Evolutionary conservation across 345 rosid species (phyloP).

Genomic region (Angophora floribunda): DNA sequence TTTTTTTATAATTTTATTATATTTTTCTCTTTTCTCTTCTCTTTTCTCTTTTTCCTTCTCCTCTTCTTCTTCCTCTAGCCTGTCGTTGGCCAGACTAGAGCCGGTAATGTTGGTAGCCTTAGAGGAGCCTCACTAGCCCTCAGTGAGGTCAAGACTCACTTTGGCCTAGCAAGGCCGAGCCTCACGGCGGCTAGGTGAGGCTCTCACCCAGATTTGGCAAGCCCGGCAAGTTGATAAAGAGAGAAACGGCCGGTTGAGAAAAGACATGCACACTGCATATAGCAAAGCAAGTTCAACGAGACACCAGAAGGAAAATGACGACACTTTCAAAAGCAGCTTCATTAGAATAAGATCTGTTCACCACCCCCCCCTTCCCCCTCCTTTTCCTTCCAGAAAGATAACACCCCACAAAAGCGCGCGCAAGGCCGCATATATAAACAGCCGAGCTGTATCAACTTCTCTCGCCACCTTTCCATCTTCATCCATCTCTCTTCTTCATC

Average conservation of each 20-base stretch:
- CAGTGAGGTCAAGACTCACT: no score
- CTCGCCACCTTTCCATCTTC: not conserved
- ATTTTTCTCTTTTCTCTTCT: no score
- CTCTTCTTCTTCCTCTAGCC: no score
- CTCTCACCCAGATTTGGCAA: no score
- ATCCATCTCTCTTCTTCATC: not conserved
- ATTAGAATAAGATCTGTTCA: not conserved
- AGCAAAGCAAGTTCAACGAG: not conserved
- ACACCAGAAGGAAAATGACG: not conserved
- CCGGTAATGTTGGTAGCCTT: no score
- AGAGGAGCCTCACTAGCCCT: no score
- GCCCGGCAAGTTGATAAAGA: not conserved
- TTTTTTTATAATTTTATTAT: no score
- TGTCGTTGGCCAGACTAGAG: no score
- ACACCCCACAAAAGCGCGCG: not conserved
- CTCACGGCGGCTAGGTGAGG: no score
- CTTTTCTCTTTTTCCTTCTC: no score
- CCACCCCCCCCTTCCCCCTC: no score
- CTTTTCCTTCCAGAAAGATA: not conserved
- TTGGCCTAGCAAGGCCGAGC: no score
- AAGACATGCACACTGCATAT: not conserved
- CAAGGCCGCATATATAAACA: not conserved
- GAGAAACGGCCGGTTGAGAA: not conserved
- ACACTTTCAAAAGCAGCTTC: not conserved
- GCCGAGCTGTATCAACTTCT: not conserved